Evolutionary conservation across 495 filamentous ascomycete genomes (phyloP).

Genomic region (Penicillium ochrochloron): DNA sequence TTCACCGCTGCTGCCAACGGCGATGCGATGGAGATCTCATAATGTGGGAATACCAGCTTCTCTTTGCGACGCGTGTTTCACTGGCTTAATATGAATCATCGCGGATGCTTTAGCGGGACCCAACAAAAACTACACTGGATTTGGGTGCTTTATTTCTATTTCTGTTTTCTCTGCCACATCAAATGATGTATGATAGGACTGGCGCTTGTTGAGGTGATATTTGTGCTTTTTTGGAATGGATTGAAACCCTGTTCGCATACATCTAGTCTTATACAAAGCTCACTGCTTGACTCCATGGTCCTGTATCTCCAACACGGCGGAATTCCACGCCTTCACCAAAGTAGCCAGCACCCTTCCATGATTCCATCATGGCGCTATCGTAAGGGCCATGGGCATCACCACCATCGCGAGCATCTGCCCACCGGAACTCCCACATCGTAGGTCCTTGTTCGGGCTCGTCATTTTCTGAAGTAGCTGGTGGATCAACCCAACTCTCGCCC

Average conservation of each 20-base stretch:
- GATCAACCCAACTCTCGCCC: conserved; percentile 89
- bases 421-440: conserved; percentile 86
- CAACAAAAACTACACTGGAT: conserved; percentile 32
- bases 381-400: conserved; percentile 84
- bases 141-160: conserved; percentile 21
- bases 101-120: conserved; percentile 23
- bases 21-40: conserved; percentile 85
- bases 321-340: conserved; percentile 96
- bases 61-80: conserved; percentile 24
- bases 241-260: conserved; percentile 23
- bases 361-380: conserved; percentile 79
- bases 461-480: conserved; percentile 30
- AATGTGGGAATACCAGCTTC: conserved; percentile 36
- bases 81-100: conserved; percentile 29
- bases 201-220: conserved; percentile 44
- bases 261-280: conserved; percentile 60
- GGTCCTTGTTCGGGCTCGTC: conserved; percentile 32
- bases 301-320: conserved; percentile 59
- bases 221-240: conserved; percentile 36
- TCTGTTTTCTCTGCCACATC: conserved; percentile 39
- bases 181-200: conserved; percentile 53
- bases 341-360: conserved; percentile 89
- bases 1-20: conserved; percentile 70
- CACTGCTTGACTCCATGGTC: conserved; percentile 63
- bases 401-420: conserved; percentile 86